phyloP scores from a whole-genome alignment of 768 basidiomycete species.

The Auriscalpium vulgare region DNA sequence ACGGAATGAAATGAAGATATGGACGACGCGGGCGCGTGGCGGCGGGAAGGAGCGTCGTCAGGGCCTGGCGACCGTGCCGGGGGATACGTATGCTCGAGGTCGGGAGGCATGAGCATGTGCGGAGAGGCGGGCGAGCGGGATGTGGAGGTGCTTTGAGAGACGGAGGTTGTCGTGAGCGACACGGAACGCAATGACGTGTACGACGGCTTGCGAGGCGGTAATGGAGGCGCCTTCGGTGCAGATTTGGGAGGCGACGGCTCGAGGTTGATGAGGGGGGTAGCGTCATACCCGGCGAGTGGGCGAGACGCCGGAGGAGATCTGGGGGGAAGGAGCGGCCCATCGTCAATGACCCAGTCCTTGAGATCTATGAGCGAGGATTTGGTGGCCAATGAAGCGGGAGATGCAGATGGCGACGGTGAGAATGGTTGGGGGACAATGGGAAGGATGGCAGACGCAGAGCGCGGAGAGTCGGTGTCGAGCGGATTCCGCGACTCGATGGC shows the following conservation, averaged over 20 bases:
- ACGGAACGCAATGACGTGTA: constrained; percentile 33
- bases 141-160: constrained; percentile 25
- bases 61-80: constrained; percentile 18
- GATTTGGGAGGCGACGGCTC: constrained; percentile 35
- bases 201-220: constrained; percentile 58
- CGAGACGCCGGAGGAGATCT: neutral
- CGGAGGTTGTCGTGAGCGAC: constrained; percentile 52
- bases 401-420: constrained; percentile 6
- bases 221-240: constrained; percentile 36
- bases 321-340: constrained; percentile 30
- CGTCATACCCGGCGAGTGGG: constrained; percentile 5
- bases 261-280: constrained; percentile 43
- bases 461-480: constrained; percentile 10
- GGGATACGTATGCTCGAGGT: constrained; percentile 44
- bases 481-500: constrained; percentile 7
- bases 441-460: constrained; percentile 5
- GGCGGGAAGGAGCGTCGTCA: constrained; percentile 17
- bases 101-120: constrained; percentile 34
- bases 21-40: constrained; percentile 55
- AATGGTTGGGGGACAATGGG: constrained; percentile 3
- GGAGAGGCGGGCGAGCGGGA: constrained; percentile 26
- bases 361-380: constrained; percentile 60
- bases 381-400: constrained; percentile 2
- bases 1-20: constrained; percentile 76
- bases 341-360: constrained; percentile 63